A percentile compares a stretch with the other conserved stretches of the same genome.
These are phyloP conservation scores for Suillus placidus DNA, from an alignment of 768 basidiomycete genomes.

Conservation along the genomic window DNA sequence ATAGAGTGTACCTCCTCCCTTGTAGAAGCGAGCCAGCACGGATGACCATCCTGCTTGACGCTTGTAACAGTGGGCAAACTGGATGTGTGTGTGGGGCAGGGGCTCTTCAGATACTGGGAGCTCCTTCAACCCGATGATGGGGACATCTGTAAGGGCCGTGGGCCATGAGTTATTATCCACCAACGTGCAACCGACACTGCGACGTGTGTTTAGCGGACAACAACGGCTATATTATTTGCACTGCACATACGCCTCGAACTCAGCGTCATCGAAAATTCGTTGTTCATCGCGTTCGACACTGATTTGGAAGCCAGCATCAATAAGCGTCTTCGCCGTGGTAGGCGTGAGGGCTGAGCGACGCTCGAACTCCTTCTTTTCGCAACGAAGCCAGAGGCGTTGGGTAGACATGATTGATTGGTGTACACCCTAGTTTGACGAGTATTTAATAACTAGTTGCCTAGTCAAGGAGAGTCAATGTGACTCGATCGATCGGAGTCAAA, in stretches of 20 bases:
- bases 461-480: neutral
- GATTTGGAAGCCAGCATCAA: slow-evolving; percentile 89
- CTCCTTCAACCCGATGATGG: slow-evolving; percentile 96
- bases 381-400: slow-evolving; percentile 84
- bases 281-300: slow-evolving; percentile 91
- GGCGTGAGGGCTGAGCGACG: slow-evolving; percentile 92
- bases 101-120: slow-evolving; percentile 83
- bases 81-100: slow-evolving; percentile 92
- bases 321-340: slow-evolving; percentile 82
- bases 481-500: neutral
- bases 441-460: neutral
- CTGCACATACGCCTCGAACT: slow-evolving; percentile 87
- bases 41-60: slow-evolving; percentile 89
- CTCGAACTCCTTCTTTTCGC: slow-evolving; percentile 96
- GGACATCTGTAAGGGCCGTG: slow-evolving; percentile 66
- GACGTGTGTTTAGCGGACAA: slow-evolving; percentile 10
- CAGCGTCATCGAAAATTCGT: slow-evolving; percentile 90
- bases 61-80: slow-evolving; percentile 99
- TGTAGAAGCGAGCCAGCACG: slow-evolving; percentile 82
- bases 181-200: slow-evolving; percentile 87
- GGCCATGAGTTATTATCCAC: slow-evolving; percentile 91
- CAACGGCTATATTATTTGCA: slow-evolving; percentile 18
- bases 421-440: neutral
- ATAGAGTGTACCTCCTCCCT: slow-evolving; percentile 84
- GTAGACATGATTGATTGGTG: slow-evolving; percentile 45